Evolutionary conservation across 345 rosid genomes (phyloP), one percentile per base, ranked within the genome.

Genomic region (Brassica carinata): DNA sequence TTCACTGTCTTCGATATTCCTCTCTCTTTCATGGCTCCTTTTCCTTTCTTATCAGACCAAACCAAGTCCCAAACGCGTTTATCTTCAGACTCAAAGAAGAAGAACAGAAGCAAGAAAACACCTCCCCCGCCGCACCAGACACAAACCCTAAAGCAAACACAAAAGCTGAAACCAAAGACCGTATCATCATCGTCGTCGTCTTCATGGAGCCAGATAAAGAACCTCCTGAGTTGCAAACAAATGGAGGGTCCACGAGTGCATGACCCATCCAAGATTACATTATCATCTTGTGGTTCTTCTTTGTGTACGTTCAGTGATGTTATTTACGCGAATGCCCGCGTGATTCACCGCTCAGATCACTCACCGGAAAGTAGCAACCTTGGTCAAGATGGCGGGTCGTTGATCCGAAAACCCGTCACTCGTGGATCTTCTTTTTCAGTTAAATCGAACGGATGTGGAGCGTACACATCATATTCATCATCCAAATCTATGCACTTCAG

Each of bases 151-250:
- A 79, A 80, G 63, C 81, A 87, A 57, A 75, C 74, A 40, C 74
- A 73, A 38, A 79, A 80, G 64, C 81, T 70, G 29, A 83, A 84
- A 76, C 80, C 79, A 23, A 89, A 88, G 75, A 87, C 85, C 2
- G 27, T 38, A 68, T 6, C 64, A 74, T 18, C 73, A 13, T 55
- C 66, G 6, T 58, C 75, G 5, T 58, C 61, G 0, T 77, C 80
- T 0, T 86, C 86, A 61, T 95, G 99, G 99, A 89, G 85, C 86
- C 98, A 95, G 64, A 81, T 95, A 89, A 95, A 93, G 91, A 91
- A 91, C 86, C 83, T 95, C 19, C 85, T 95, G 43, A 88, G 87
- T 45, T 95, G 98, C 90, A 95, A 92, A 77, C 95, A 91, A 81
- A 75, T 95, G 61, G 93, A 95, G 79, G 88, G 87, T 4, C 79